Base-by-base conservation (phyloP, 179 eudicot species). In the Beta corolliflora region DNA sequence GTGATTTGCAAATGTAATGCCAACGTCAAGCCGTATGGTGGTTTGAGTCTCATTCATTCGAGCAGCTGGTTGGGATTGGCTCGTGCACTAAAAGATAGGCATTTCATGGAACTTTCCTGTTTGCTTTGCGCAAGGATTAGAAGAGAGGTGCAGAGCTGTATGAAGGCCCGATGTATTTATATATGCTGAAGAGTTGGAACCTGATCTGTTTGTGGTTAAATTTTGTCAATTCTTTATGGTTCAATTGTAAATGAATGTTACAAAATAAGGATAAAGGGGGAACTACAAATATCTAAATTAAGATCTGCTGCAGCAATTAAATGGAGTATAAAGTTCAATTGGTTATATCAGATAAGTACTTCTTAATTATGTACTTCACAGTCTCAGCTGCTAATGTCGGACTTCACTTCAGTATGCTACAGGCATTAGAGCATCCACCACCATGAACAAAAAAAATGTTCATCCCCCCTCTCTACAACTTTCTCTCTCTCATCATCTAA, bases 171-270 rank as follows among this genome's bases (percentile, higher is more conserved):
- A 44, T 82, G 67, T 82, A 77, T 56, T 77, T 67, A 16, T 68
- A 64, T 64, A 55, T 11, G 16, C 16, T 64, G 29, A 36, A 12
- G 44, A 64, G 25, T 73, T 50, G 68, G 29, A 44, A 21, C 74
- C 73, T 54, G 13, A 4, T 41, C 23, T 77, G 55, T 52, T 72
- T 69, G 45, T 59, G 6, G 11, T 53, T n/a, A 25, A 76, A 15
- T 71, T 82, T 70, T 45, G 60, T 31, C 23, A 19, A 82, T 82
- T 82, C 81, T 60, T 82, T 60, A 56, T 71, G 58, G 69, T 59
- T 31, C 61, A 76, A 68, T 23, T 81, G 83, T 81, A 81, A 67
- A 81, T 76, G 76, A 76, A 76, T 69, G 29, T 25, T 64, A 11
- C 69, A 29, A 10, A 12, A 11, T 10, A 64, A 3, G 45, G 11